phyloP scores from a whole-genome alignment of 805 yeast genomes.

The Candida coquimbonensis region DNA sequence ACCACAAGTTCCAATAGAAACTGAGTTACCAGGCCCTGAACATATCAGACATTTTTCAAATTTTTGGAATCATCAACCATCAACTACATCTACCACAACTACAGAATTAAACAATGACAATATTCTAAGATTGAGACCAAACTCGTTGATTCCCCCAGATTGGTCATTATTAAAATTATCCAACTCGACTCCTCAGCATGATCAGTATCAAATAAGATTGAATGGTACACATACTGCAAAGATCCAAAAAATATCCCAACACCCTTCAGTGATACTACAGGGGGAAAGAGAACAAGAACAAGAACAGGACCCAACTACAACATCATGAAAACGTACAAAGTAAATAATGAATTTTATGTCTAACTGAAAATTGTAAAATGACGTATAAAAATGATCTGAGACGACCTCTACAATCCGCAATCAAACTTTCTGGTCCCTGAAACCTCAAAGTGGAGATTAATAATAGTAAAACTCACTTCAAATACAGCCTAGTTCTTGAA shows the following conservation, averaged over 20 bases:
- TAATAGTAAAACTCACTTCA: no score
- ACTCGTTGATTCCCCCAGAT: conserved; percentile 20
- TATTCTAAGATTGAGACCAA: conserved; percentile 2
- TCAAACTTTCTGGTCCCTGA: no score
- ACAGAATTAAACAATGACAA: background rate
- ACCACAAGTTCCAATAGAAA: background rate
- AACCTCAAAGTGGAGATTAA: no score
- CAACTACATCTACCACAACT: background rate
- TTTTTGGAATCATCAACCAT: background rate
- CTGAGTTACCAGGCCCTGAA: background rate
- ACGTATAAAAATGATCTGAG: no score
- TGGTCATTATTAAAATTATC: conserved; percentile 21
- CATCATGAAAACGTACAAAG: no score
- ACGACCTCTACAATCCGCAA: no score
- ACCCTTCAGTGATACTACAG: background rate
- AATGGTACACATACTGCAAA: conserved; percentile 8
- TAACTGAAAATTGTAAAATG: no score
- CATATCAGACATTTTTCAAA: background rate
- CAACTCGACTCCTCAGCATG: conserved; percentile 5
- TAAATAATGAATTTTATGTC: no score
- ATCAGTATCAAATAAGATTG: conserved; percentile 10
- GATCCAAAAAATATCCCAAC: conserved; percentile 6
- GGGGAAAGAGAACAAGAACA: no score
- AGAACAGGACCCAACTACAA: no score
- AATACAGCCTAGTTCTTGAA: no score